Evolutionary conservation across 805 yeast species (phyloP).

Genomic region (Wickerhamiella australiensis): DNA sequence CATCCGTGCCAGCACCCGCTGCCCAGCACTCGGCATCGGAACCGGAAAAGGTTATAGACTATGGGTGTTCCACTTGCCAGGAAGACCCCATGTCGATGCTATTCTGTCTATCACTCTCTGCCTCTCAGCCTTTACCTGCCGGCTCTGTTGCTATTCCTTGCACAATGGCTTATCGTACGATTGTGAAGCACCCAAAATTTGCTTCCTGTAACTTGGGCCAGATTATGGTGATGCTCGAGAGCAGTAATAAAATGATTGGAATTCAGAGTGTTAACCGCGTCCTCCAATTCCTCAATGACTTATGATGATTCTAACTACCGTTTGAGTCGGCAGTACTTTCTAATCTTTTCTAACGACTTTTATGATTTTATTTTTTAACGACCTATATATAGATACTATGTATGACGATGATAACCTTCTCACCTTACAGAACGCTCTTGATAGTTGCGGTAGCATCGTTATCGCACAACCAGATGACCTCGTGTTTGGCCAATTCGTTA

Average conservation of each 20-base stretch:
- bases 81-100: constrained; percentile 71
- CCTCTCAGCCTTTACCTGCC: constrained; percentile 15
- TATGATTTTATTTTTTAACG: neutral
- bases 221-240: constrained; percentile 19
- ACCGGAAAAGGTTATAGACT: constrained; percentile 1
- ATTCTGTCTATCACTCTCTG: constrained; percentile 46
- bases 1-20: neutral
- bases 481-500: constrained; percentile 38
- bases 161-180: constrained; percentile 71
- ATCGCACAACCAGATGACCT: constrained; percentile 74
- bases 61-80: constrained; percentile 52
- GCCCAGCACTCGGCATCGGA: neutral
- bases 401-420: neutral
- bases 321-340: neutral
- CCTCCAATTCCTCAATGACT: constrained; percentile 18
- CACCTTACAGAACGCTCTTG: constrained; percentile 1
- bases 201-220: constrained; percentile 20
- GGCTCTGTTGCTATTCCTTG: constrained; percentile 50
- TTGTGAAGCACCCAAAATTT: constrained; percentile 46
- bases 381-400: neutral
- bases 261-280: constrained; percentile 24
- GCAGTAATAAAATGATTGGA: constrained; percentile 19
- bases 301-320: constrained; percentile 10
- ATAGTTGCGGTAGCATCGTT: constrained; percentile 52
- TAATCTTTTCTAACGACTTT: neutral